These are phyloP conservation scores for Leucaena leucocephala DNA, from an alignment of 306 rosid genomes.

Conservation along the genomic window DNA sequence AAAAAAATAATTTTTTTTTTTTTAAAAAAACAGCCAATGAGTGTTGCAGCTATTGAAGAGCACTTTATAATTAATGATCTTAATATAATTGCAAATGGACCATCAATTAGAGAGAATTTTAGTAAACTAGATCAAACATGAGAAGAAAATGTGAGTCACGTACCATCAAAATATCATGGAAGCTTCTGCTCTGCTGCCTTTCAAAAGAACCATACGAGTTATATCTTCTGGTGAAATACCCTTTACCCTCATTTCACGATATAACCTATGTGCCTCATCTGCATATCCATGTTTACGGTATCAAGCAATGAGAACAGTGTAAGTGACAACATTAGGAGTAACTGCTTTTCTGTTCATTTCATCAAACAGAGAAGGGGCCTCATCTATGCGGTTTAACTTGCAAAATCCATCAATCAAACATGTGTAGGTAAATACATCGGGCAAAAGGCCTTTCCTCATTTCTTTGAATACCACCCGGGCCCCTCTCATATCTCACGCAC, in stretches of 20 bases:
- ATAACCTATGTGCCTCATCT: conserved; percentile 43
- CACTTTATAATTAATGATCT: conserved; percentile 7
- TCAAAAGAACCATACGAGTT: conserved; percentile 27
- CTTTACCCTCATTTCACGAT: conserved; percentile 45
- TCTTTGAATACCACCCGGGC: conserved; percentile 52
- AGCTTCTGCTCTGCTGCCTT: conserved; percentile 35
- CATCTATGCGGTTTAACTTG: conserved; percentile 55
- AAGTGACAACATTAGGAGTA: conserved; percentile 55
- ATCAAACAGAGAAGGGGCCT: conserved; percentile 47
- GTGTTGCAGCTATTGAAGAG: conserved; percentile 8
- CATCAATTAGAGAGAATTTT: neutral
- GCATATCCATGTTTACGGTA: conserved; percentile 40
- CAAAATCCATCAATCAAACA: conserved; percentile 62
- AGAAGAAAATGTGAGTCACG: conserved; percentile 21
- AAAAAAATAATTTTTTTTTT: neutral
- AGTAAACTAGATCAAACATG: conserved; percentile 19
- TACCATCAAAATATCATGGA: conserved; percentile 43
- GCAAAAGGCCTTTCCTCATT: conserved; percentile 46
- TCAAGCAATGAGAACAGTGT: conserved; percentile 55
- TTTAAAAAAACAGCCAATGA: neutral
- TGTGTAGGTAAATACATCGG: conserved; percentile 57
- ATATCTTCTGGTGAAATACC: conserved; percentile 54
- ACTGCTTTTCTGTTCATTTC: conserved; percentile 48
- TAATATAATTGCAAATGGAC: neutral
- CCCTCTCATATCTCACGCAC: conserved; percentile 43